These are phyloP conservation scores for Quercus alba DNA, from an alignment of 306 rosid species.

Conservation along the genomic window DNA sequence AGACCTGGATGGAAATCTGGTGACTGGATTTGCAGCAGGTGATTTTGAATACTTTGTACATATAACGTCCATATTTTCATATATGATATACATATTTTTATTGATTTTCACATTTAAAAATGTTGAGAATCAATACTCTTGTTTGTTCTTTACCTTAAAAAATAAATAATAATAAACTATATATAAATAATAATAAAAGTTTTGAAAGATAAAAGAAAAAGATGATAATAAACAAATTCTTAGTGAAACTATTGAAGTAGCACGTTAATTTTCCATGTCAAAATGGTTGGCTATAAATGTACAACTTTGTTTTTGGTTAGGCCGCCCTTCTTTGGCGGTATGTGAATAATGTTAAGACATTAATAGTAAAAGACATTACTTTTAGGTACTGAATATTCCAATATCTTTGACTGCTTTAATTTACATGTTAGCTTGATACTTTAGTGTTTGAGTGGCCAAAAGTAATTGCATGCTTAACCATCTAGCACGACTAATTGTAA, in stretches of 20 bases:
- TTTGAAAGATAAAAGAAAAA: too few relatives aligned
- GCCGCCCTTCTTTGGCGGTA: slow-evolving; percentile 1
- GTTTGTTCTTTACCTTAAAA: too few relatives aligned
- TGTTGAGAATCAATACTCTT: too few relatives aligned
- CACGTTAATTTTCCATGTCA: not conserved
- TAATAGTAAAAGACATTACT: slow-evolving; percentile 15
- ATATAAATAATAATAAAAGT: too few relatives aligned
- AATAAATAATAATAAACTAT: too few relatives aligned
- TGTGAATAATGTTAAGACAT: slow-evolving; percentile 15
- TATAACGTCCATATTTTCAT: too few relatives aligned
- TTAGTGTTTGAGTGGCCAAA: not conserved
- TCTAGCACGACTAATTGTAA: not conserved
- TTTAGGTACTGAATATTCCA: slow-evolving; percentile 4
- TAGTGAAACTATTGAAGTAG: not conserved
- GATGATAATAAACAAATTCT: too few relatives aligned
- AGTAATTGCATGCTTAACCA: not conserved
- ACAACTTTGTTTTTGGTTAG: slow-evolving; percentile 16
- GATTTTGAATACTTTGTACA: not conserved
- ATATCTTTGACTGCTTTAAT: slow-evolving; percentile 46
- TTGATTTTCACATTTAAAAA: too few relatives aligned
- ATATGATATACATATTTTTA: too few relatives aligned
- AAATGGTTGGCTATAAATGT: not conserved
- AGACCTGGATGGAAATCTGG: slow-evolving; percentile 98
- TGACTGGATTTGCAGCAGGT: slow-evolving; percentile 98
- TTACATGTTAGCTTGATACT: not conserved